Conservation (phyloP, 176 grass and related monocot genomes). For the Zea mays region Zm-B73-REFERENCE-NAM-5.0 NC_050102.1:162721001-162721500, state of each 20-base stretch:
- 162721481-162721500: neutral
- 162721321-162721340: neutral
- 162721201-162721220: conserved; percentile 63
- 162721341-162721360: neutral
- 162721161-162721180: conserved; percentile 79
- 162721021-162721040: neutral
- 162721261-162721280: neutral
- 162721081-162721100: neutral
- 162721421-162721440: conserved; percentile 98
- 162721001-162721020: neutral
- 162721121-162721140: conserved; percentile 88
- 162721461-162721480: conserved; percentile 60
- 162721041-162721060: neutral
- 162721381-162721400: conserved; percentile 80
- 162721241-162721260: conserved; percentile 68
- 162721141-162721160: conserved; percentile 65
- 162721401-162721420: conserved; percentile 88
- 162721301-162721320: neutral
- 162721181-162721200: conserved; percentile 97
- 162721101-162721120: neutral
- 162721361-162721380: conserved; percentile 62
- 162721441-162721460: conserved; percentile 83
- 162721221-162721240: conserved; percentile 91
- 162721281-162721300: neutral
- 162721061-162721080: neutral